Evolutionary conservation across 768 basidiomycete species (phyloP).

Genomic region (Amanita fuliginea): DNA sequence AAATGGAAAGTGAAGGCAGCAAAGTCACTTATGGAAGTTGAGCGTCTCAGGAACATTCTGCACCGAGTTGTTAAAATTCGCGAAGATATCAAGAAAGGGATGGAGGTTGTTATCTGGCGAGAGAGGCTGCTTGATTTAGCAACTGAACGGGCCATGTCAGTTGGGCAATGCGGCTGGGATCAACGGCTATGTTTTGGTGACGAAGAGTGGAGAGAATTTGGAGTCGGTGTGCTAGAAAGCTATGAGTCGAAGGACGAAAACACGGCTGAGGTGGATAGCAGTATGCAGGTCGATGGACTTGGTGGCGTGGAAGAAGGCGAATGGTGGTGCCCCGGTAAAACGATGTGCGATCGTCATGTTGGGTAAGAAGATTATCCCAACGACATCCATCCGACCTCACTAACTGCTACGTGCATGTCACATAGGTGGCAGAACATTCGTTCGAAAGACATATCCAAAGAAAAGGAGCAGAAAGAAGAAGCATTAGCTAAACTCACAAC

Average conservation of each 20-base stretch:
- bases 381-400: conserved; percentile 7
- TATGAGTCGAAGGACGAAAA: conserved; percentile 39
- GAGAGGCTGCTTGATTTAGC: conserved; percentile 61
- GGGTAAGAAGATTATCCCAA: conserved; percentile 34
- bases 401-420: background rate
- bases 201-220: conserved; percentile 66
- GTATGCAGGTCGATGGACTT: conserved; percentile 29
- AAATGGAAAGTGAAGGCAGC: conserved; percentile 19
- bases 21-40: conserved; percentile 46
- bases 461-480: conserved; percentile 67
- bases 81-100: conserved; percentile 53
- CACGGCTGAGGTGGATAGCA: conserved; percentile 26
- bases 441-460: conserved; percentile 57
- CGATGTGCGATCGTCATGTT: conserved; percentile 67
- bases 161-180: conserved; percentile 82
- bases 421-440: conserved; percentile 74
- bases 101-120: conserved; percentile 63
- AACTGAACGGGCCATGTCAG: conserved; percentile 48
- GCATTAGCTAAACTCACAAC: conserved; percentile 56
- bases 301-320: conserved; percentile 29
- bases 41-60: conserved; percentile 40
- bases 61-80: conserved; percentile 47
- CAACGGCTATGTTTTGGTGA: conserved; percentile 77
- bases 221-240: conserved; percentile 54
- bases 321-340: conserved; percentile 76